These are phyloP conservation scores for Gossypium anomalum DNA, from an alignment of 345 rosid species.

Conservation along the genomic window DNA sequence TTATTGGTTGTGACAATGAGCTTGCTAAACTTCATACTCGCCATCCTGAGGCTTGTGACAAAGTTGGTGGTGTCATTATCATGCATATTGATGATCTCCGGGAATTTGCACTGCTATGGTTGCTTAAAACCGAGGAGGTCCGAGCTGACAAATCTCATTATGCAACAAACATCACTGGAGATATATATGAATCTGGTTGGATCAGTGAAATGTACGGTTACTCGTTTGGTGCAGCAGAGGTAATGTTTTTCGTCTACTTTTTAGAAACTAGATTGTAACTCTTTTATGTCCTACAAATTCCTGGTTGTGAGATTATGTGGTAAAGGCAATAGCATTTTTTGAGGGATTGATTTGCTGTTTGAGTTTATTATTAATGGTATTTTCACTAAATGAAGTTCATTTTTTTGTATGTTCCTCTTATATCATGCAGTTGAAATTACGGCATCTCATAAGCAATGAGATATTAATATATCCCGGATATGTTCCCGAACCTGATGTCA, in stretches of 20 bases:
- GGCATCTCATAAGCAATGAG: constrained; percentile 63
- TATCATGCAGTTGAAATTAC: constrained; percentile 66
- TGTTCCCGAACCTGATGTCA: constrained; percentile 68
- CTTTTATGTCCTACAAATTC: not conserved
- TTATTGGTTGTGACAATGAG: constrained; percentile 90
- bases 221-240: constrained; percentile 99
- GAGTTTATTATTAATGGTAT: not conserved
- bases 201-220: constrained; percentile 99
- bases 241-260: constrained; percentile 22
- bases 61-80: constrained; percentile 95
- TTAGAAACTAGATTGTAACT: not conserved
- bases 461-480: constrained; percentile 91
- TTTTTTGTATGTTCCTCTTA: constrained; percentile 11
- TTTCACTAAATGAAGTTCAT: not conserved
- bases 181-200: constrained; percentile 89
- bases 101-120: constrained; percentile 83
- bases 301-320: not conserved
- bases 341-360: not conserved
- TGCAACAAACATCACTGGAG: constrained; percentile 83
- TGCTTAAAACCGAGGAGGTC: constrained; percentile 96
- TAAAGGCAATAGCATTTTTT: not conserved
- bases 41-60: constrained; percentile 90
- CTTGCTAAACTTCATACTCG: constrained; percentile 90
- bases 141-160: constrained; percentile 95
- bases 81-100: constrained; percentile 96